These are phyloP conservation scores for Calocybe indica DNA, from an alignment of 768 basidiomycete species.

Conservation along the genomic window DNA sequence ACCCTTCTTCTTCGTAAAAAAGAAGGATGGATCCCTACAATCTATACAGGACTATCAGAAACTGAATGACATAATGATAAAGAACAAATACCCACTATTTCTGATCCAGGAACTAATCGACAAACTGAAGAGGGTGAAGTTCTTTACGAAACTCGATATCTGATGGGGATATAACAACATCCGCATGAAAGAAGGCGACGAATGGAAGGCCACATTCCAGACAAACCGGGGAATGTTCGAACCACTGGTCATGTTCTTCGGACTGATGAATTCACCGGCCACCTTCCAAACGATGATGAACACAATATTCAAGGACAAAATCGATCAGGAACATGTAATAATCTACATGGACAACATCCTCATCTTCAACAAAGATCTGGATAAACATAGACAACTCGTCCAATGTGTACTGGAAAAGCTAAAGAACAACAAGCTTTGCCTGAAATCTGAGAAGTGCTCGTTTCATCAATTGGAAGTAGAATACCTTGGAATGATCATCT, in stretches of 20 bases:
- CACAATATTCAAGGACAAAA: slow-evolving; percentile 24
- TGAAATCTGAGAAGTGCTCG: slow-evolving; percentile 27
- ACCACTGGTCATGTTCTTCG: slow-evolving; percentile 33
- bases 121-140: slow-evolving; percentile 14
- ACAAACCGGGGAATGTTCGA: slow-evolving; percentile 29
- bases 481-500: slow-evolving; percentile 22
- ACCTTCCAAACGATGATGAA: slow-evolving; percentile 30
- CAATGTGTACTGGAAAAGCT: slow-evolving; percentile 16
- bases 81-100: slow-evolving; percentile 25
- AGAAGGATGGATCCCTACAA: slow-evolving; percentile 16
- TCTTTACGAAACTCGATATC: slow-evolving; percentile 33
- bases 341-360: slow-evolving; percentile 37
- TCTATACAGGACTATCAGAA: slow-evolving; percentile 24
- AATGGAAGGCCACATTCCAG: slow-evolving; percentile 35
- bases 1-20: slow-evolving; percentile 19
- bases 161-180: slow-evolving; percentile 30
- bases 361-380: slow-evolving; percentile 22
- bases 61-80: slow-evolving; percentile 24
- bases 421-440: slow-evolving; percentile 16
- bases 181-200: slow-evolving; percentile 29
- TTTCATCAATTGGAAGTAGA: slow-evolving; percentile 16
- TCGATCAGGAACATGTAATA: slow-evolving; percentile 14
- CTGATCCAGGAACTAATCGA: slow-evolving; percentile 21
- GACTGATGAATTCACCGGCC: slow-evolving; percentile 24
- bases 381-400: slow-evolving; percentile 13